Evolutionary conservation across 78 protist species (phyloP).

Genomic region (Thecamonas trahens): DNA sequence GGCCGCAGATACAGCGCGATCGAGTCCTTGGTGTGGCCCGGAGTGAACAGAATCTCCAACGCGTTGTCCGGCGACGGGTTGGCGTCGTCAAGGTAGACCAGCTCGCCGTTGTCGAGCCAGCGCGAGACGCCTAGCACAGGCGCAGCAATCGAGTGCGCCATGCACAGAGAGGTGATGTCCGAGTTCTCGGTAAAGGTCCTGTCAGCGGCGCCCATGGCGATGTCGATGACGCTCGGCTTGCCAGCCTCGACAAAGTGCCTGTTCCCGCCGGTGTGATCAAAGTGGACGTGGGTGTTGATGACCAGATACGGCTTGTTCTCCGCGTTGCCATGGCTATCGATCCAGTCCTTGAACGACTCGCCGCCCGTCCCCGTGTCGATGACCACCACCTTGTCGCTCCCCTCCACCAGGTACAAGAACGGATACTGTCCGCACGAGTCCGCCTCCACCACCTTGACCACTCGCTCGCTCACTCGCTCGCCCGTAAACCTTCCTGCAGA

Average conservation of each 20-base stretch:
- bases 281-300: slow-evolving; percentile 15
- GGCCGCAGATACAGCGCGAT: neutral
- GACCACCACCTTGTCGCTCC: neutral
- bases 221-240: neutral
- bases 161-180: neutral
- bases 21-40: slow-evolving; percentile 16
- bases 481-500: too few species aligned
- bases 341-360: neutral
- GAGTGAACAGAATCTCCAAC: slow-evolving; percentile 6
- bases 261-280: slow-evolving; percentile 17
- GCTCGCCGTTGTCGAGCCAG: slow-evolving; percentile 16
- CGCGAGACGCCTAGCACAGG: neutral
- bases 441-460: too few species aligned
- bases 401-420: slow-evolving; percentile 11
- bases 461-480: too few species aligned
- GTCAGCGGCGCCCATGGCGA: neutral
- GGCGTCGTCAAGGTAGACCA: neutral
- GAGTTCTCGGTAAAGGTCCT: neutral
- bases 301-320: slow-evolving; percentile 11
- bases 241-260: neutral
- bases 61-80: neutral
- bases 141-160: neutral
- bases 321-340: slow-evolving; percentile 4
- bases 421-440: slow-evolving; percentile 15
- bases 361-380: slow-evolving; percentile 8